phyloP scores from a whole-genome alignment of 345 rosid species.

The Tarenaya hassleriana region DNA sequence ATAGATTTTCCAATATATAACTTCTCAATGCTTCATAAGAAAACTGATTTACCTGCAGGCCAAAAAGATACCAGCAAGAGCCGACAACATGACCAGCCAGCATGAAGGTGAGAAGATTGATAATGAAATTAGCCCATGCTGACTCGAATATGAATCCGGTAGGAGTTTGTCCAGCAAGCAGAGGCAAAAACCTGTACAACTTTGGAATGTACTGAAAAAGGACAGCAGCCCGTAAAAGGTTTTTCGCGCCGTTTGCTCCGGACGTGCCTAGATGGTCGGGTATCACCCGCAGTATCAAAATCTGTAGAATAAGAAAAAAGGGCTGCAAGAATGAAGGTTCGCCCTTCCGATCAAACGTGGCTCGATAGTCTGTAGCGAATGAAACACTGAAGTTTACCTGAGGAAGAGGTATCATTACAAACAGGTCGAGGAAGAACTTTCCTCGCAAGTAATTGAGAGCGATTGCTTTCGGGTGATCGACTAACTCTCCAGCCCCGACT shows the following conservation, averaged over 20 bases:
- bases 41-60: conserved; percentile 56
- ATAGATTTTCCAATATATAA: no score
- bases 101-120: conserved; percentile 70
- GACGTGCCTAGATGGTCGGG: conserved; percentile 33
- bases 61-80: conserved; percentile 81
- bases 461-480: conserved; percentile 72
- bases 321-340: not conserved
- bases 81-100: conserved; percentile 77
- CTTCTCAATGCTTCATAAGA: no score
- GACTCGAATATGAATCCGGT: conserved; percentile 78
- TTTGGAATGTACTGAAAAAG: conserved; percentile 73
- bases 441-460: conserved; percentile 52
- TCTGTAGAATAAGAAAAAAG: conserved; percentile 48
- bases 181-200: conserved; percentile 58
- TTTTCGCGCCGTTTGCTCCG: conserved; percentile 65
- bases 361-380: no score
- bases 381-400: conserved; percentile 45
- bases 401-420: conserved; percentile 71
- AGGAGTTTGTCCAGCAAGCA: conserved; percentile 73
- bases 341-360: not conserved
- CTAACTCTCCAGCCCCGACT: conserved; percentile 84
- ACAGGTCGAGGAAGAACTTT: conserved; percentile 50
- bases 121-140: conserved; percentile 76
- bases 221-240: conserved; percentile 49
- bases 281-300: conserved; percentile 41